A percentile compares a stretch with the other conserved stretches of the same genome.
phyloP scores from a whole-genome alignment of 2,329 filamentous ascomycete species.

The Gnomoniopsis sp. region DNA sequence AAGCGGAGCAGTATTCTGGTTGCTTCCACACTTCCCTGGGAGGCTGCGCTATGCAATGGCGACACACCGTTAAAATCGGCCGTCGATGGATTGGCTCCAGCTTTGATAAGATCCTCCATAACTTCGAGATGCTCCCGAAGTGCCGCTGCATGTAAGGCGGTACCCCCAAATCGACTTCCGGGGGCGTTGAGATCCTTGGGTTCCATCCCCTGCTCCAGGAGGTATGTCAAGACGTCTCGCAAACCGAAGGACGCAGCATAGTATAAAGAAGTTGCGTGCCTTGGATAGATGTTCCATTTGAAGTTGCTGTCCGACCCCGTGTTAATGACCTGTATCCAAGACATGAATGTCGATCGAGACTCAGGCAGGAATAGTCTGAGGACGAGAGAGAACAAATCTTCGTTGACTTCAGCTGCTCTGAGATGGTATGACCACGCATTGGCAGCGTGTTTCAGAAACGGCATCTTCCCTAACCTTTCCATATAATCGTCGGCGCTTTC shows the following conservation, averaged over 20 bases:
- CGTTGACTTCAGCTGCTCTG: background rate
- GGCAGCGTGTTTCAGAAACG: slow-evolving; percentile 4
- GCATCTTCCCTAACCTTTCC: background rate
- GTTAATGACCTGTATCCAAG: slow-evolving; percentile 7
- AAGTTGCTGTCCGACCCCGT: background rate
- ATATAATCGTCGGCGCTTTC: slow-evolving; percentile 3
- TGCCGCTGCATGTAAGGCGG: background rate
- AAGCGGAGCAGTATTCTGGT: background rate
- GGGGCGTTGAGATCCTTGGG: background rate
- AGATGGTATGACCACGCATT: slow-evolving; percentile 2
- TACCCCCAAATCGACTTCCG: background rate
- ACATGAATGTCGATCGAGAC: slow-evolving; percentile 1
- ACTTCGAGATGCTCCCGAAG: background rate
- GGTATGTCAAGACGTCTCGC: background rate
- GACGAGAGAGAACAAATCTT: background rate
- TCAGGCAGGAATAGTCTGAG: background rate
- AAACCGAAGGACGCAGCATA: slow-evolving; percentile 7
- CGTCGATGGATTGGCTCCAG: background rate
- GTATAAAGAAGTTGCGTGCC: slow-evolving; percentile 5
- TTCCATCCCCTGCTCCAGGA: background rate
- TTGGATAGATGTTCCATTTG: slow-evolving; percentile 7
- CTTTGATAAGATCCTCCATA: background rate
- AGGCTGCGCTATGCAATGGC: background rate
- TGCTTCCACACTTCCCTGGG: background rate
- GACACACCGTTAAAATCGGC: background rate